Percentiles rank a stretch among this genome's conserved stretches.
These are phyloP conservation scores for Phytophthora citricola DNA, from an alignment of 352 stramenopile species.

Conservation along the genomic window DNA sequence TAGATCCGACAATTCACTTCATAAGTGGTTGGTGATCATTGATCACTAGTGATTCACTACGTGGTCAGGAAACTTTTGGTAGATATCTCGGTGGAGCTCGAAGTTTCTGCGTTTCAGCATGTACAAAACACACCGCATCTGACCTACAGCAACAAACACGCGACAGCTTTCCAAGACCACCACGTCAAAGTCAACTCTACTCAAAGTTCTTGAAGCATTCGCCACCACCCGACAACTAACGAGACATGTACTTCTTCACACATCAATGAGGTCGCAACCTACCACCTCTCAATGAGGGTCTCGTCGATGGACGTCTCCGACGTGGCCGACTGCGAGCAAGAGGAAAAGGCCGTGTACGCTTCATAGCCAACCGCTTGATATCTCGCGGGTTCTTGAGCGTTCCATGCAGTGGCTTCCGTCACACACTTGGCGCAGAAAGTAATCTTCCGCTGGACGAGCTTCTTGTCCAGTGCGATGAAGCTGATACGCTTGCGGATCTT, in stretches of 20 bases:
- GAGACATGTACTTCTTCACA: too few species aligned
- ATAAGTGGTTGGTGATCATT: not conserved
- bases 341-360: conserved; percentile 4
- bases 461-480: conserved; percentile 20
- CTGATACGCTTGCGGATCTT: conserved; percentile 47
- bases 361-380: conserved; percentile 14
- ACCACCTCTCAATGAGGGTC: not conserved
- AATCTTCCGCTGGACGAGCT: not conserved
- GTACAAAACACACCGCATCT: not conserved
- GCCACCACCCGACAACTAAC: not conserved
- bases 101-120: too few species aligned
- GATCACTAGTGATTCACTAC: not conserved
- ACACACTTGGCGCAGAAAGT: not conserved
- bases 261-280: not conserved
- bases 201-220: conserved; percentile 1
- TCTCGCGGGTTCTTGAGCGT: not conserved
- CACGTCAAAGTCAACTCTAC: conserved; percentile 1
- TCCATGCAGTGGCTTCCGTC: conserved; percentile 12
- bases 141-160: not conserved
- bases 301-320: not conserved
- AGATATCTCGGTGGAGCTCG: not conserved
- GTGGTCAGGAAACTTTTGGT: not conserved
- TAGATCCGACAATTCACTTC: conserved; percentile 3
- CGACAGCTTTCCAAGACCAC: not conserved
- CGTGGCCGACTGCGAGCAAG: conserved; percentile 1